Evolutionary conservation across 768 basidiomycete species (phyloP), one percentile per base, ranked within the genome.

Genomic region (Russula brevipes): DNA sequence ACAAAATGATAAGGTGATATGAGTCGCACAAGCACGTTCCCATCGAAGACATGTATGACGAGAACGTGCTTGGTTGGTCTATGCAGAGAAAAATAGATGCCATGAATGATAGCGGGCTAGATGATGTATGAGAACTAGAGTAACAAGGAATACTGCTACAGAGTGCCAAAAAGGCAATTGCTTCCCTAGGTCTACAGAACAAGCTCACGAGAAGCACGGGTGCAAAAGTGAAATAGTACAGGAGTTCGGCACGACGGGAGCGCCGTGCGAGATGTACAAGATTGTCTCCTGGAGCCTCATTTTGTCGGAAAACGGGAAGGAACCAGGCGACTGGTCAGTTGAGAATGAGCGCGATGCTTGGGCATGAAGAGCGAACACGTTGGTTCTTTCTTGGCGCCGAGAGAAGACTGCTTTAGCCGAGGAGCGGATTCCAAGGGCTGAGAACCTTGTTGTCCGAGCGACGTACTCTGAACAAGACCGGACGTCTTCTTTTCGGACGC

Each of bases 291-390:
- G 46, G 46, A 16, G 10, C 17, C 14, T 60, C 54, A 67, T 41
- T 66, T 61, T 2, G 56, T 61, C 24, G 56, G 49, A 41, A 45
- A 50, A 54, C 64, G 56, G 30, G 60, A 65, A 51, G 66, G 55
- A 57, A 50, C 61, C 52, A 52, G 8, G 24, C 61, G 55, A 51
- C 52, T 24, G 63, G 68, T 64, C 49, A 74, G 70, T 52, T 76
- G 74, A 39, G 74, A 75, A 63, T 83, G 75, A 30, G 83, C 79
- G 62, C 86, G 85, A 66, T 85, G 87, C 73, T 89, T 91, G 57
- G 89, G 89, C 73, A 91, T 85, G 73, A 91, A 91, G 10, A 82
- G 68, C 3, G 77, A 72, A 44, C 79, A 75, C 82, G 84, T 83
- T 30, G 84, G 85, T 71, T 88, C 83, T 73, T 80, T 88, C 78